Percentiles rank a stretch among this genome's conserved stretches.
Evolutionary conservation across 371 early-diverging fungal genomes (phyloP).

Genomic region (Capillidium rhysosporum): DNA sequence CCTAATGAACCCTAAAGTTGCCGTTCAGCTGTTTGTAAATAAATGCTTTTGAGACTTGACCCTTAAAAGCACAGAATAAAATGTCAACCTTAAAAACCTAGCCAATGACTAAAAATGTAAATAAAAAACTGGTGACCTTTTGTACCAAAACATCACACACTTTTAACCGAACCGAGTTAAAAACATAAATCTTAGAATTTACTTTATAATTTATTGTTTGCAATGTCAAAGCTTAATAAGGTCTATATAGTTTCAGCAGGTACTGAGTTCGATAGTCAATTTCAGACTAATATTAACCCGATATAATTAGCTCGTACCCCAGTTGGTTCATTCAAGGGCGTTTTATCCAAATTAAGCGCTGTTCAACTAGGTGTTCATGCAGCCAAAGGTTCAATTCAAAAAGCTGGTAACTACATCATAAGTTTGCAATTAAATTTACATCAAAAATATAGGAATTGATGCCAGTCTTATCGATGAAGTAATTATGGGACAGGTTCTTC

Average conservation of each 20-base stretch:
- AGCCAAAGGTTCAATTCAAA: constrained; percentile 40
- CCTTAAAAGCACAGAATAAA: too few species aligned
- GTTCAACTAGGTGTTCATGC: constrained; percentile 51
- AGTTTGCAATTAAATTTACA: background rate
- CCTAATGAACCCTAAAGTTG: too few species aligned
- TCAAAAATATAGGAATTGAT: constrained; percentile 20
- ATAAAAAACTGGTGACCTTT: background rate
- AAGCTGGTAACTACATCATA: constrained; percentile 20
- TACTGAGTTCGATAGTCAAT: background rate
- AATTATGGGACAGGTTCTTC: constrained; percentile 76
- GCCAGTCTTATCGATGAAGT: constrained; percentile 66
- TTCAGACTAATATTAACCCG: constrained; percentile 7
- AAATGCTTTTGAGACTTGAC: too few species aligned
- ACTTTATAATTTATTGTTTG: too few species aligned
- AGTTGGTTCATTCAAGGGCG: constrained; percentile 49
- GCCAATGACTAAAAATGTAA: too few species aligned
- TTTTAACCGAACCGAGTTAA: too few species aligned
- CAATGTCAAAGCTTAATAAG: constrained; percentile 2
- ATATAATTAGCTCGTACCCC: constrained; percentile 33
- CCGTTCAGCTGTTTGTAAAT: too few species aligned
- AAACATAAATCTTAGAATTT: too few species aligned
- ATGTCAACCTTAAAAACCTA: too few species aligned
- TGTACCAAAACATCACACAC: too few species aligned
- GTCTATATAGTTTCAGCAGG: constrained; percentile 5
- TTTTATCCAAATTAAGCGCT: constrained; percentile 37